phyloP scores from a whole-genome alignment of 2,329 filamentous ascomycete genomes.

The Alternaria sp. region DNA sequence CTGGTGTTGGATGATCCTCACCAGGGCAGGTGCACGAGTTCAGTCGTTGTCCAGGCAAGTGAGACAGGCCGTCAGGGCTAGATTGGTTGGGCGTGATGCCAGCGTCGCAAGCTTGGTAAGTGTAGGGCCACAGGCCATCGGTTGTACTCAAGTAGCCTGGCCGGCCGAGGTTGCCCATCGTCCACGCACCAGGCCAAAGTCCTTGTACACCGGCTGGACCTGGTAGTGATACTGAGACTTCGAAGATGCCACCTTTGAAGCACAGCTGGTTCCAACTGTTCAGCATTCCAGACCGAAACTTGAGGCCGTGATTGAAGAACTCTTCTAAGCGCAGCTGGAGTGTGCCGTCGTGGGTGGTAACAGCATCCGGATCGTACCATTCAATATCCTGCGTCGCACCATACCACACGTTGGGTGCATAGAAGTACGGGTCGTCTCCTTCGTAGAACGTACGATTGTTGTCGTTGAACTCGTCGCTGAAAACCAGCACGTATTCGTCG shows the following conservation, averaged over 20 bases:
- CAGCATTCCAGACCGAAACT: conserved; percentile 62
- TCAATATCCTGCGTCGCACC: conserved; percentile 61
- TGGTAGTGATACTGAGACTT: conserved; percentile 62
- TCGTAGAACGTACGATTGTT: conserved; percentile 64
- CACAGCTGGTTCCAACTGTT: conserved; percentile 65
- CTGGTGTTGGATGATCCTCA: conserved; percentile 59
- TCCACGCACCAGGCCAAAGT: conserved; percentile 64
- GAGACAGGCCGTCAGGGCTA: conserved; percentile 53
- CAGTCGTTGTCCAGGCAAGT: conserved; percentile 57
- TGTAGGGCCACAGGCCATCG: conserved; percentile 65
- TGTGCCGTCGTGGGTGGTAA: conserved; percentile 59
- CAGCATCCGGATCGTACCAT: conserved; percentile 63
- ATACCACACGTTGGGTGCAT: conserved; percentile 64
- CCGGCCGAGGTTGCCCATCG: conserved; percentile 63
- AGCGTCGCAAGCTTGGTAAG: conserved; percentile 60
- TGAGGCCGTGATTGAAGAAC: conserved; percentile 57
- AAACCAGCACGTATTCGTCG: conserved; percentile 60
- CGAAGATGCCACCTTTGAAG: conserved; percentile 64
- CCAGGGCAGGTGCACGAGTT: conserved; percentile 57
- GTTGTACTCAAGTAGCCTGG: conserved; percentile 63
- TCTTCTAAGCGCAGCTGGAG: conserved; percentile 58
- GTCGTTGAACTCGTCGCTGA: conserved; percentile 66
- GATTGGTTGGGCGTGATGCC: conserved; percentile 63
- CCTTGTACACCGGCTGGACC: conserved; percentile 60
- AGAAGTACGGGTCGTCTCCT: conserved; percentile 67